Evolutionary conservation across 345 rosid species (phyloP).

Genomic region (Salix exigua): DNA sequence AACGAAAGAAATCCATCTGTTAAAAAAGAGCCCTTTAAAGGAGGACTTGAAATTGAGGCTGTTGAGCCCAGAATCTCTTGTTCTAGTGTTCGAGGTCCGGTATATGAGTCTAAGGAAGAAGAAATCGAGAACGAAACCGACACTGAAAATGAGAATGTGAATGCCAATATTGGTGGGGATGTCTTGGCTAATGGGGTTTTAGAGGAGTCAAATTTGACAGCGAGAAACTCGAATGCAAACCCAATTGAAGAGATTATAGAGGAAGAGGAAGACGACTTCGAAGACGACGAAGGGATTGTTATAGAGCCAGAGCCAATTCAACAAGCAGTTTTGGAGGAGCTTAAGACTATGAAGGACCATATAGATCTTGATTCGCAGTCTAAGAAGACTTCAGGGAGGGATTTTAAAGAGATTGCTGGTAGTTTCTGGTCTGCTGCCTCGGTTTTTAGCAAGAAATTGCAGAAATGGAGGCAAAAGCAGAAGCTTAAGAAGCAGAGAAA

Average conservation of each 20-base stretch:
- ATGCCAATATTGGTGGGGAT: conserved; percentile 20
- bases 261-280: conserved; percentile 29
- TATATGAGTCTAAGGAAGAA: conserved; percentile 47
- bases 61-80: conserved; percentile 40
- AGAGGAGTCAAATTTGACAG: conserved; percentile 40
- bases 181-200: conserved; percentile 24
- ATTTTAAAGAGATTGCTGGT: conserved; percentile 68
- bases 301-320: conserved; percentile 22
- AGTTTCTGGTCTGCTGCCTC: conserved; percentile 99
- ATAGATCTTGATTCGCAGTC: conserved; percentile 82
- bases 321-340: conserved; percentile 36
- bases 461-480: conserved; percentile 95
- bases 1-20: conserved; percentile 39
- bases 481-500: conserved; percentile 72
- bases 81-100: conserved; percentile 45
- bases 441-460: conserved; percentile 92
- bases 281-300: conserved; percentile 21
- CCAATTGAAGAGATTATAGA: conserved; percentile 55
- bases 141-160: conserved; percentile 19
- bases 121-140: conserved; percentile 35
- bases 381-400: conserved; percentile 68
- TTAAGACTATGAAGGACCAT: conserved; percentile 83
- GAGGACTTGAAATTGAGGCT: conserved; percentile 20
- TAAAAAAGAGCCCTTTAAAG: conserved; percentile 21
- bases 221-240: conserved; percentile 28